Evolutionary conservation across 352 stramenopile species (phyloP).

Genomic region (Phytopythium aichiense): DNA sequence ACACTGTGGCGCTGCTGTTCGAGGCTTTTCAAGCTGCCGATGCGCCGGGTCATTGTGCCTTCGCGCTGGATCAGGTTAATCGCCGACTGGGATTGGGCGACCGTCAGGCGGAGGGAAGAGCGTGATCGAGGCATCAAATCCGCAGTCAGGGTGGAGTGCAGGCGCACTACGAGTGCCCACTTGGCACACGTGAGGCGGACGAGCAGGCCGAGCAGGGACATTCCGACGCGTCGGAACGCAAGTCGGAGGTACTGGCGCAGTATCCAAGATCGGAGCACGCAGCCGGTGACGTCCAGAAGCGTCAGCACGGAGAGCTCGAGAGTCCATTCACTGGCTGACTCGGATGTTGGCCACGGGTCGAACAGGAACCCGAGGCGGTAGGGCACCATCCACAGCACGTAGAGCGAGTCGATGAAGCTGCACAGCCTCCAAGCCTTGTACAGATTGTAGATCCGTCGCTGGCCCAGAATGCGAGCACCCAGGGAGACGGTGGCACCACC

Average conservation of each 20-base stretch:
- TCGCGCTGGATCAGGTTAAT: constrained; percentile 3
- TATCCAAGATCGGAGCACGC: constrained; percentile 18
- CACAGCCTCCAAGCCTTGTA: constrained; percentile 7
- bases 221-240: background rate
- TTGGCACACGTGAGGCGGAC: background rate
- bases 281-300: constrained; percentile 22
- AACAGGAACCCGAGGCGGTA: constrained; percentile 42
- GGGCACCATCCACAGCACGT: constrained; percentile 32
- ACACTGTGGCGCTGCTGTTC: background rate
- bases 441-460: background rate
- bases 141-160: background rate
- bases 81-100: background rate
- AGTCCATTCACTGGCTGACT: constrained; percentile 15
- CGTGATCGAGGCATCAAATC: background rate
- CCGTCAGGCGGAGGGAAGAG: background rate
- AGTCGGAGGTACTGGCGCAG: background rate
- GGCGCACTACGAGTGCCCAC: background rate
- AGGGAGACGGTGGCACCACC: background rate
- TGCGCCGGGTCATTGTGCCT: constrained; percentile 9
- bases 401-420: constrained; percentile 33
- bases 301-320: constrained; percentile 23
- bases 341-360: constrained; percentile 17
- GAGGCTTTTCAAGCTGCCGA: background rate
- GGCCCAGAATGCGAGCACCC: background rate
- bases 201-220: background rate